Evolutionary conservation across 768 basidiomycete species (phyloP).

Genomic region (Pleurotus tuber-regium): DNA sequence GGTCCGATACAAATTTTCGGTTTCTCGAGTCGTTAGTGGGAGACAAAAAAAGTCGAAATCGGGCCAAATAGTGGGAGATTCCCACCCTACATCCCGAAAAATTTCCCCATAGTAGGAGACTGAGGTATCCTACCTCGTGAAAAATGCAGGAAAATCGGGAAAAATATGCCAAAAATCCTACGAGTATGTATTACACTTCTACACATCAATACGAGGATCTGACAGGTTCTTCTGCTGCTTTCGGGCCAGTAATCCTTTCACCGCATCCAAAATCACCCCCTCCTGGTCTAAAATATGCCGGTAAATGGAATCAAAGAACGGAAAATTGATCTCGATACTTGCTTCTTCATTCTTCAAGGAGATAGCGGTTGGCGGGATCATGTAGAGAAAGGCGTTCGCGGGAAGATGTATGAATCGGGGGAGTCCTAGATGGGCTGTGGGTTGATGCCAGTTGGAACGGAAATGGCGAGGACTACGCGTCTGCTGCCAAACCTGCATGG

Average conservation of each 20-base stretch:
- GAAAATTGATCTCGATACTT: neutral
- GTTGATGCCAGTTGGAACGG: neutral
- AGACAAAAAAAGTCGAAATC: no score
- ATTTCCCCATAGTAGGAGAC: no score
- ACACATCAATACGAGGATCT: no score
- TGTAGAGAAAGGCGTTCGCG: neutral
- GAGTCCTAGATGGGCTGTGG: neutral
- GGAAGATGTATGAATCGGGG: neutral
- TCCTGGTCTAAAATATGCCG: neutral
- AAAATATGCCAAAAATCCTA: no score
- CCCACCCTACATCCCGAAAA: no score
- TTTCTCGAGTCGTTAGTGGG: no score
- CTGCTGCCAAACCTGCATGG: conserved; percentile 19
- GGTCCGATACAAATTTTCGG: no score
- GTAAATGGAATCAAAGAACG: neutral
- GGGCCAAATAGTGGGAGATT: no score
- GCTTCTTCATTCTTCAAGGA: neutral
- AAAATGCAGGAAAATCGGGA: no score
- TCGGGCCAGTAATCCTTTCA: neutral
- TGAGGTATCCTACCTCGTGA: no score
- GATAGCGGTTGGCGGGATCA: neutral
- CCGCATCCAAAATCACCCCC: neutral
- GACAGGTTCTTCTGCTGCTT: no score
- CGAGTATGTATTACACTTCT: no score
- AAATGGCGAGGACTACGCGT: conserved; percentile 8